These are phyloP conservation scores for Parathielavia appendiculata DNA, from an alignment of 495 filamentous ascomycete species.

Conservation along the genomic window DNA sequence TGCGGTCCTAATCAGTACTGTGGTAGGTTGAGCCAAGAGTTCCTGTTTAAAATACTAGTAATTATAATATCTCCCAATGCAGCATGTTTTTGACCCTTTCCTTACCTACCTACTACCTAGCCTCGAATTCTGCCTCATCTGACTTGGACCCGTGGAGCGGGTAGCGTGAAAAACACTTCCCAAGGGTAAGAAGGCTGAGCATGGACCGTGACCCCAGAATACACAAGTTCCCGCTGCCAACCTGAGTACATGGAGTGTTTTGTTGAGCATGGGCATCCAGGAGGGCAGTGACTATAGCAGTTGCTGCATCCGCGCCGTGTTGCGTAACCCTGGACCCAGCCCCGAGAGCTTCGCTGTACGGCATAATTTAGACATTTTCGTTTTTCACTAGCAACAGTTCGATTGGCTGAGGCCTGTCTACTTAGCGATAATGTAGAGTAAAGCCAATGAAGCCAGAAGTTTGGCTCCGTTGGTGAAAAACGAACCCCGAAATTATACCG, in stretches of 20 bases:
- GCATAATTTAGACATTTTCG: too few relatives aligned
- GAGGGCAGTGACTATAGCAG: slow-evolving; percentile 6
- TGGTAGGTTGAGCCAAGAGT: background rate
- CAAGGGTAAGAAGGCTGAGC: slow-evolving; percentile 14
- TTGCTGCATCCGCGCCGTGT: background rate
- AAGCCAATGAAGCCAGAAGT: too few relatives aligned
- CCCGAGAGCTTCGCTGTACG: background rate
- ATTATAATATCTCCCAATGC: background rate
- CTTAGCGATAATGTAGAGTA: too few relatives aligned
- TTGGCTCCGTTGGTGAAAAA: too few relatives aligned
- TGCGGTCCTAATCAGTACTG: background rate
- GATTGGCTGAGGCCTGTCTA: too few relatives aligned
- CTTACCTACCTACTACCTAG: background rate
- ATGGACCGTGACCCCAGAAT: background rate
- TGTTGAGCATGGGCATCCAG: slow-evolving; percentile 2
- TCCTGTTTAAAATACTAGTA: background rate
- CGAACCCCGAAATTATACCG: too few relatives aligned
- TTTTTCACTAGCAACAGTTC: too few relatives aligned
- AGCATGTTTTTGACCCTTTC: slow-evolving; percentile 3
- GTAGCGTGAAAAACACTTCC: background rate
- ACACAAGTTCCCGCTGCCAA: background rate
- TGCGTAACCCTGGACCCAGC: background rate
- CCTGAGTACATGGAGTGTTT: background rate
- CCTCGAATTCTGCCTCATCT: slow-evolving; percentile 5
- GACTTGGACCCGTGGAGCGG: background rate